A percentile compares a stretch with the other conserved stretches of the same genome.
phyloP scores from a whole-genome alignment of 176 grass and related monocot genomes.

The Phoenix roebelenii region DNA sequence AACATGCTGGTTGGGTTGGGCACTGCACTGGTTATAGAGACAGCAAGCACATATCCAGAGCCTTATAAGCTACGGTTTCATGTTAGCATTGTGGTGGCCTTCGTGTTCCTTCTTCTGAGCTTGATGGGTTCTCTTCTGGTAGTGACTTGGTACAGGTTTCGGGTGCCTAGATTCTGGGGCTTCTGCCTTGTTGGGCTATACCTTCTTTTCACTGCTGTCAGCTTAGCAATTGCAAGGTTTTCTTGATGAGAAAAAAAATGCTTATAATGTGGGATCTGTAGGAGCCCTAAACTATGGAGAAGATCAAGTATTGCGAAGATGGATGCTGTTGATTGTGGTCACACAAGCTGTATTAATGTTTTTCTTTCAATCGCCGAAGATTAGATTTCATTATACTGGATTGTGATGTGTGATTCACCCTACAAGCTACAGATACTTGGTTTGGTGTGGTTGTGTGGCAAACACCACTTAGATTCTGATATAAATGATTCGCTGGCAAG shows the following conservation, averaged over 20 bases:
- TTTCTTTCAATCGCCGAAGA: too few species aligned
- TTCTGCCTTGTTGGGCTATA: slow-evolving; percentile 77
- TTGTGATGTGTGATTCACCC: too few species aligned
- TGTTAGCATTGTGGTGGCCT: slow-evolving; percentile 71
- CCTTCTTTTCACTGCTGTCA: slow-evolving; percentile 54
- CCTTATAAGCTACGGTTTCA: slow-evolving; percentile 75
- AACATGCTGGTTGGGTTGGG: slow-evolving; percentile 91
- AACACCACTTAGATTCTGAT: too few species aligned
- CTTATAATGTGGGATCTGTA: too few species aligned
- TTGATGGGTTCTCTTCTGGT: slow-evolving; percentile 82
- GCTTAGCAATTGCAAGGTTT: slow-evolving; percentile 42
- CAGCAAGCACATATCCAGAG: slow-evolving; percentile 58
- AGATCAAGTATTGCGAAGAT: too few species aligned
- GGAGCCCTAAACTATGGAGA: too few species aligned
- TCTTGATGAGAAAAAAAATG: slow-evolving; percentile 25
- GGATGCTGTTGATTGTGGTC: too few species aligned
- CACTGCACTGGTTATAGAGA: slow-evolving; percentile 65
- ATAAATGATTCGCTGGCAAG: too few species aligned
- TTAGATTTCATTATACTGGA: too few species aligned
- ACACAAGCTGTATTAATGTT: too few species aligned
- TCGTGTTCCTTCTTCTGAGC: slow-evolving; percentile 82
- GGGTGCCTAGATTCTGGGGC: slow-evolving; percentile 70
- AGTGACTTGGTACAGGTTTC: slow-evolving; percentile 69
- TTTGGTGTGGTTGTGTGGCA: too few species aligned
- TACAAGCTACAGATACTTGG: too few species aligned